Evolutionary conservation across 345 rosid genomes (phyloP).

Genomic region (Moricandia arvensis): DNA sequence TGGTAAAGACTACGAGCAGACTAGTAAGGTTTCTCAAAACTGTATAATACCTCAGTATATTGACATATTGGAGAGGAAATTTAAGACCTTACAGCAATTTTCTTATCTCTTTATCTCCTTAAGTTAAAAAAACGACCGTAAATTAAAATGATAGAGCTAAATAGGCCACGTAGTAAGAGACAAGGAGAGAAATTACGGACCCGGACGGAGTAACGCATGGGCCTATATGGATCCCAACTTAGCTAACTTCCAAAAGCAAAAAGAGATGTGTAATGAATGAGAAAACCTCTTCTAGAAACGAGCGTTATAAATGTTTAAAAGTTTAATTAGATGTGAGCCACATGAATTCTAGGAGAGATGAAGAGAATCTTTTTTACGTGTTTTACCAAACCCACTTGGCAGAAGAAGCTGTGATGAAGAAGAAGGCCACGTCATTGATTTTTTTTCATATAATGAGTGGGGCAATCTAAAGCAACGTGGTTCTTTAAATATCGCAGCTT

Average conservation of each 20-base stretch:
- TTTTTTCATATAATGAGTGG: slow-evolving; percentile 14
- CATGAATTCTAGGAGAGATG: slow-evolving; percentile 4
- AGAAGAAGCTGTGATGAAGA: slow-evolving; percentile 16
- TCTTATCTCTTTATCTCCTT: background rate
- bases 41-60: background rate
- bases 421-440: slow-evolving; percentile 15
- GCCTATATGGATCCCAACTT: slow-evolving; percentile 14
- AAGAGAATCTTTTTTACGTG: slow-evolving; percentile 20
- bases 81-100: background rate
- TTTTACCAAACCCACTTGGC: slow-evolving; percentile 28
- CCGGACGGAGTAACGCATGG: background rate
- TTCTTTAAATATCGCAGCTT: slow-evolving; percentile 20
- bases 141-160: background rate
- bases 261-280: background rate
- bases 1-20: too few species aligned
- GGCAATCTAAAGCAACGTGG: slow-evolving; percentile 26
- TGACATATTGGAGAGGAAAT: background rate
- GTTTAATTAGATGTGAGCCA: slow-evolving; percentile 25
- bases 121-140: background rate
- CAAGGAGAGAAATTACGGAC: slow-evolving; percentile 27
- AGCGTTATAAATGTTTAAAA: background rate
- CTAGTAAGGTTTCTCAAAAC: background rate
- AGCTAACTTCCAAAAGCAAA: slow-evolving; percentile 21
- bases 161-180: slow-evolving; percentile 26
- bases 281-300: background rate